Evolutionary conservation across 257 asterid genomes (phyloP).

Genomic region (Scutellaria galericulata): DNA sequence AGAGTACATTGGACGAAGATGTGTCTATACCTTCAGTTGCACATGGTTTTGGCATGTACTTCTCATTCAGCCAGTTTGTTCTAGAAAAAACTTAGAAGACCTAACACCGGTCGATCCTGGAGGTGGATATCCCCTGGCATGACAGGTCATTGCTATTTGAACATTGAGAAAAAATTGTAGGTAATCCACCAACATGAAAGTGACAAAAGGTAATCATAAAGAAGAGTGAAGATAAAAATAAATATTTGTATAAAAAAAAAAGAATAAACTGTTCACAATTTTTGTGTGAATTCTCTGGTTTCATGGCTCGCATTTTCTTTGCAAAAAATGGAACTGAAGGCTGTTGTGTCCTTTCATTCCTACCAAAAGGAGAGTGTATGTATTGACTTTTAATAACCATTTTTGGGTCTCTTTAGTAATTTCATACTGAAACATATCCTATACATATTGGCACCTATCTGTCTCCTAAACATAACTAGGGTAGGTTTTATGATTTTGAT

Average conservation of each 20-base stretch:
- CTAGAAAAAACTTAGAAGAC: slow-evolving; percentile 7
- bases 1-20: neutral
- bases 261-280: neutral
- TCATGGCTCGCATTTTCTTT: neutral
- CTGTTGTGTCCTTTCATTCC: neutral
- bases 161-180: neutral
- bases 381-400: neutral
- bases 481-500: neutral
- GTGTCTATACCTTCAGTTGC: slow-evolving; percentile 1
- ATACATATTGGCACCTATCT: neutral
- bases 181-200: neutral
- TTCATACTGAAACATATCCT: neutral
- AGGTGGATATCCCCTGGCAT: neutral
- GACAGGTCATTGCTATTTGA: neutral
- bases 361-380: neutral
- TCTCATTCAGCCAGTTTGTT: neutral
- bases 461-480: slow-evolving; percentile 18
- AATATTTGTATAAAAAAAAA: neutral
- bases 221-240: neutral
- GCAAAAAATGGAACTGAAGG: neutral
- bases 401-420: neutral
- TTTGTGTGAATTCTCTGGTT: neutral
- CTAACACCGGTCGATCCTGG: neutral
- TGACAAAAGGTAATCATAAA: neutral
- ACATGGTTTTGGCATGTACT: neutral